Conservation (phyloP, 768 basidiomycete species). For the Daedaleopsis sinensis region DNA sequence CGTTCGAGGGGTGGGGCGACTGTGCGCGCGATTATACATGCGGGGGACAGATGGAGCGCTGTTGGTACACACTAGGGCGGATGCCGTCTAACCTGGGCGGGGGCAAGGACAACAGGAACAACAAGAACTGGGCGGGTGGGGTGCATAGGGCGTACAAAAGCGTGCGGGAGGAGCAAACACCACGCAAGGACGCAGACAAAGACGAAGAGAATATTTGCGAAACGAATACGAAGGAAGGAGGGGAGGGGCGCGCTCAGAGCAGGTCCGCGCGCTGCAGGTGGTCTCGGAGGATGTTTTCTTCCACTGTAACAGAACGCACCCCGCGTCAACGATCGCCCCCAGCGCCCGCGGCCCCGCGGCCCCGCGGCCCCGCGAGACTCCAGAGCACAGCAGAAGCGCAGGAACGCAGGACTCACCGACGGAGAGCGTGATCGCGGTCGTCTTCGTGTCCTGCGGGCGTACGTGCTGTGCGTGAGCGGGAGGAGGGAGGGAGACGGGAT, state of each 20-base stretch:
- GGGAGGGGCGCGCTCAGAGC: too few relatives aligned
- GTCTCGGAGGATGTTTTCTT: conserved; percentile 72
- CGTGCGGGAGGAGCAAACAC: too few relatives aligned
- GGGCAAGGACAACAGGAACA: background rate
- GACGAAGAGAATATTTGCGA: background rate
- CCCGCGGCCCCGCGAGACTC: background rate
- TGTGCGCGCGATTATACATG: too few relatives aligned
- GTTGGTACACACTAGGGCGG: background rate
- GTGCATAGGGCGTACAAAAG: too few relatives aligned
- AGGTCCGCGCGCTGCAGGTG: conserved; percentile 73
- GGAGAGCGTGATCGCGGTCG: conserved; percentile 71
- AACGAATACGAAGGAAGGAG: too few relatives aligned
- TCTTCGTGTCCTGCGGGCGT: conserved; percentile 72
- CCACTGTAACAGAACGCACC: conserved; percentile 44
- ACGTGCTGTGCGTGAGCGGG: background rate
- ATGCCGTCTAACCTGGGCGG: background rate
- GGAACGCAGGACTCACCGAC: conserved; percentile 49
- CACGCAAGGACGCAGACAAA: too few relatives aligned
- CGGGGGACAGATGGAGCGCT: background rate
- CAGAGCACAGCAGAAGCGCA: background rate
- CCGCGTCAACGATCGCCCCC: conserved; percentile 7
- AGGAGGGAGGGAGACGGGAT: background rate
- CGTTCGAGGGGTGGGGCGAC: too few relatives aligned
- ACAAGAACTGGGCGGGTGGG: background rate
- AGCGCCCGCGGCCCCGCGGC: conserved; percentile 1